A percentile compares a stretch with the other conserved stretches of the same genome.
These are phyloP conservation scores for Hordeum marinum DNA, from an alignment of 176 grass and related monocot species.

Conservation along the genomic window DNA sequence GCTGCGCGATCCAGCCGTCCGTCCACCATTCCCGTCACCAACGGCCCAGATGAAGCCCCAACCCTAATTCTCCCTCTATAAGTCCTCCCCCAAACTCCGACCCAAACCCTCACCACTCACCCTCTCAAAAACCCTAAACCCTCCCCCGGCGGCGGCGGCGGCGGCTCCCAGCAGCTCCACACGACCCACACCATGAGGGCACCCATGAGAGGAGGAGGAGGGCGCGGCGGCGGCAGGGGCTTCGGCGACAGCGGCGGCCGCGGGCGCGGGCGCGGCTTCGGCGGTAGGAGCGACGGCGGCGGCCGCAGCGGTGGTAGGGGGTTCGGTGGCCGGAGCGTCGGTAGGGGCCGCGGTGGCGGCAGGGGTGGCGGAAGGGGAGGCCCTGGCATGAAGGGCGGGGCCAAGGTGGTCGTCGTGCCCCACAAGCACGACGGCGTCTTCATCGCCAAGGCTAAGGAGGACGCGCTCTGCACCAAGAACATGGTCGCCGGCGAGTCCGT, in stretches of 20 bases:
- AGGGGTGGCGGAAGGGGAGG: slow-evolving; percentile 28
- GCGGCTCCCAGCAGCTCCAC: not conserved
- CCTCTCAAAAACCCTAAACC: slow-evolving; percentile 39
- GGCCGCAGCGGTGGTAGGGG: slow-evolving; percentile 22
- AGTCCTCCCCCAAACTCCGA: not conserved
- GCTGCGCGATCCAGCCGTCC: not conserved
- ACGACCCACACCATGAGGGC: slow-evolving; percentile 36
- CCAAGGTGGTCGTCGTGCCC: slow-evolving; percentile 62
- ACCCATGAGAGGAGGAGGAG: slow-evolving; percentile 29
- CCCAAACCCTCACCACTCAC: not conserved
- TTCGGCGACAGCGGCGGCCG: slow-evolving; percentile 34
- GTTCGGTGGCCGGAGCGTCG: not conserved
- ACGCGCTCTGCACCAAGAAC: slow-evolving; percentile 96
- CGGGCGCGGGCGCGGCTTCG: slow-evolving; percentile 24
- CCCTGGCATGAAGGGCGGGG: slow-evolving; percentile 59
- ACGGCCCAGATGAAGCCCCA: slow-evolving; percentile 4
- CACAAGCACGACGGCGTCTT: slow-evolving; percentile 89
- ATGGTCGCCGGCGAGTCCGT: slow-evolving; percentile 76
- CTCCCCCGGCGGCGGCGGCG: slow-evolving; percentile 6
- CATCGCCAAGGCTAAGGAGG: slow-evolving; percentile 87
- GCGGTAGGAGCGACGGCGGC: slow-evolving; percentile 29
- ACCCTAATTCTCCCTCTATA: slow-evolving; percentile 27
- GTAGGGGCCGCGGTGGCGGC: slow-evolving; percentile 10
- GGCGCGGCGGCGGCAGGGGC: slow-evolving; percentile 34
- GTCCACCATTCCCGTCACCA: not conserved